Percentiles rank a stretch among this genome's conserved stretches.
Conservation (phyloP, 2,329 filamentous ascomycete species). For the Talaromyces amestolkiae region DNA sequence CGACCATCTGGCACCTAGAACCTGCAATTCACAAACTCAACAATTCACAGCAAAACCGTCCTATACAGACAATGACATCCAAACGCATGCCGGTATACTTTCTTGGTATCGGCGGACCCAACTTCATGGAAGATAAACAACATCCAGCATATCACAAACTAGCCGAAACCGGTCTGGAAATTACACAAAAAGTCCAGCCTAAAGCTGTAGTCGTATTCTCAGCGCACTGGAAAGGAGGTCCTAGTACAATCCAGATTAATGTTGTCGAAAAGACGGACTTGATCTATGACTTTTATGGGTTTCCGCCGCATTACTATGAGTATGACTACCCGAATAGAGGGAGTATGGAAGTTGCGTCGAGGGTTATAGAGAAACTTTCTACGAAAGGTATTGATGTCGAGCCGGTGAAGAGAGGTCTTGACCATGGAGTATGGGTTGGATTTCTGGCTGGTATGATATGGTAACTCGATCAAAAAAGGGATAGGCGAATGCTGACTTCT, state of each 20-base stretch:
- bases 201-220: constrained; percentile 73
- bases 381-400: constrained; percentile 59
- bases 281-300: constrained; percentile 74
- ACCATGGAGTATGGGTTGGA: constrained; percentile 72
- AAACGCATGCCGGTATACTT: constrained; percentile 53
- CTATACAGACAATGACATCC: not conserved
- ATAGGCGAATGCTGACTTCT: not conserved
- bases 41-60: not conserved
- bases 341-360: constrained; percentile 57
- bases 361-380: constrained; percentile 56
- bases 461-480: not conserved
- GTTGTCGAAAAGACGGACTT: constrained; percentile 62
- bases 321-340: constrained; percentile 65
- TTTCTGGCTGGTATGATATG: constrained; percentile 54
- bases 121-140: constrained; percentile 27
- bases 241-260: constrained; percentile 62
- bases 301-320: constrained; percentile 67
- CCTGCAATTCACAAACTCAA: not conserved
- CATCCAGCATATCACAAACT: constrained; percentile 67
- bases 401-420: constrained; percentile 62
- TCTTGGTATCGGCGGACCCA: constrained; percentile 47
- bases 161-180: constrained; percentile 64
- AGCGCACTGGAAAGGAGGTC: constrained; percentile 68
- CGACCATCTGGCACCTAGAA: not conserved
- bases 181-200: constrained; percentile 67